Evolutionary conservation across 2,329 filamentous ascomycete genomes (phyloP), one percentile per base, ranked within the genome.

Genomic region (Triangularia setosa): DNA sequence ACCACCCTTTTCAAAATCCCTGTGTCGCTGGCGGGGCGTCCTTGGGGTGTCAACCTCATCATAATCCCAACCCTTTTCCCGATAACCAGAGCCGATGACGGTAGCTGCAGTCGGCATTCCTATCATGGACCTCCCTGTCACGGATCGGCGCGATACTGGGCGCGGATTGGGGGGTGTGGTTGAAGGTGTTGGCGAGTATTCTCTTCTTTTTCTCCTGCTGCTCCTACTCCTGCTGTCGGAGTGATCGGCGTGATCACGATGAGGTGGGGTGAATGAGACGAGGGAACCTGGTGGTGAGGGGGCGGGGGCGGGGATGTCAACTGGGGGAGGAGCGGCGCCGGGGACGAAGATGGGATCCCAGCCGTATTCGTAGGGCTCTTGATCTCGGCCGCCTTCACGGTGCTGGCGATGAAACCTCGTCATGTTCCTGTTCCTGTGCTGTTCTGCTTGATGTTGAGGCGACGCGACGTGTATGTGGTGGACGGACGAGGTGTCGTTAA

Each of bases 271-370:
- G 25, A 25, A 28, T 55, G 25, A 25, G 52, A 55, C 25, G 52
- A 55, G 25, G 52, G 52, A 55, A 55, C 52, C 52, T 25, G 52
- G 52, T 55, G 52, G 52, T 55, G 52, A 55, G 52, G 52, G 52
- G 52, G 52, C 52, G 40, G 40, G 21, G 52, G 21, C 25, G 52
- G 52, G 52, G 23, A 24, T 55, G 52, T 55, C 23, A 27, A 48
- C n/a, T 44, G 35, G 35, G 12, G 40, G 40, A 18, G n/a, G 40
- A 48, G 40, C 52, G 8, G 23, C 8, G 52, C 14, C n/a, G 23
- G 52, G 52, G 23, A 48, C 21, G 8, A 23, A 24, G 16, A 55
- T 28, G 25, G 52, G 52, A 55, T 55, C 52, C 52, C 52, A 55
- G 52, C 52, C 52, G 25, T 55, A 55, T 55, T 55, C 52, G 40